These are phyloP conservation scores for Plantago ovata DNA, from an alignment of 257 asterid species.

Conservation along the genomic window DNA sequence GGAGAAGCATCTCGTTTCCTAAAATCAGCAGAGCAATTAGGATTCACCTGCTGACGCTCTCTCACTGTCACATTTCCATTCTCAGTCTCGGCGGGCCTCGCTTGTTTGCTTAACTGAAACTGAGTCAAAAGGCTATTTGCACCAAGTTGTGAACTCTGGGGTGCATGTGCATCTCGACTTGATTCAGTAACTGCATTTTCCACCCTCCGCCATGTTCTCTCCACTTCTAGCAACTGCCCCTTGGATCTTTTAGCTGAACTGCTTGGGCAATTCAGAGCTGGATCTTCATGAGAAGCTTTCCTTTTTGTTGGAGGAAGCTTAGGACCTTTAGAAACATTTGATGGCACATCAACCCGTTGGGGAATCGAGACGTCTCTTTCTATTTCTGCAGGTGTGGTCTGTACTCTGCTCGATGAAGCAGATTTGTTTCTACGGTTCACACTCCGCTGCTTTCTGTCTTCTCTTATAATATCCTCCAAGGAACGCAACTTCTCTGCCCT, in stretches of 20 bases:
- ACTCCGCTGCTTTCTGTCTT: slow-evolving; percentile 24
- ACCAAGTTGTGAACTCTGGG: slow-evolving; percentile 14
- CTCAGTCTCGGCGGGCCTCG: slow-evolving; percentile 22
- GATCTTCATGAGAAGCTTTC: slow-evolving; percentile 32
- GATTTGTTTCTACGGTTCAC: slow-evolving; percentile 21
- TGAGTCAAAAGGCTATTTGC: slow-evolving; percentile 24
- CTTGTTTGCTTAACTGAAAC: slow-evolving; percentile 33
- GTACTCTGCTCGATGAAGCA: slow-evolving; percentile 21
- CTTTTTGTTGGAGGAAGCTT: slow-evolving; percentile 47
- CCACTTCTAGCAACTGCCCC: slow-evolving; percentile 27
- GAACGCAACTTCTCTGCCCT: slow-evolving; percentile 63
- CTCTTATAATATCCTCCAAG: slow-evolving; percentile 66
- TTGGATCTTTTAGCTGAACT: slow-evolving; percentile 27
- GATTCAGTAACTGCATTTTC: slow-evolving; percentile 33
- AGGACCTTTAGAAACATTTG: slow-evolving; percentile 20
- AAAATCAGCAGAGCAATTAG: slow-evolving; percentile 16
- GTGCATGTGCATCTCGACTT: slow-evolving; percentile 28
- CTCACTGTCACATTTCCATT: slow-evolving; percentile 17
- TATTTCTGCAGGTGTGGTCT: slow-evolving; percentile 29
- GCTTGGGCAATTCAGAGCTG: slow-evolving; percentile 14
- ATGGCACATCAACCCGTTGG: slow-evolving; percentile 17
- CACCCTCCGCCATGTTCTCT: slow-evolving; percentile 23
- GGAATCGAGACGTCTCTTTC: slow-evolving; percentile 27
- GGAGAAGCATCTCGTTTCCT: slow-evolving; percentile 21
- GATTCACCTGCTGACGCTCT: slow-evolving; percentile 19